Evolutionary conservation across 2,329 filamentous ascomycete genomes (phyloP), one percentile per base, ranked within the genome.

Genomic region (Claviceps spartinae): DNA sequence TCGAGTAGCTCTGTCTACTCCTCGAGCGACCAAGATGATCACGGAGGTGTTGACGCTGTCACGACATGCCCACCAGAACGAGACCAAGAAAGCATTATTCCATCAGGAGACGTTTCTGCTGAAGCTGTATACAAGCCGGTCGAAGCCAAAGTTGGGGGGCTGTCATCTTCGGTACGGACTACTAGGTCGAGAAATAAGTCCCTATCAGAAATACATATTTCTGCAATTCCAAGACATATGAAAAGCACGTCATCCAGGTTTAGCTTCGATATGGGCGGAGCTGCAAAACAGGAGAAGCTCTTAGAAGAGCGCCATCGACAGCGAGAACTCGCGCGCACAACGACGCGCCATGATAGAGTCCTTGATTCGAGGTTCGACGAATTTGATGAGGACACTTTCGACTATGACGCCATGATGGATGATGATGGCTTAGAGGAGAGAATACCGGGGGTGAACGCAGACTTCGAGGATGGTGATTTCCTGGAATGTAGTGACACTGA

Each of bases 221-320:
- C 75, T 6, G 72, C 75, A 1, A 55, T 83, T 37, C 81, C 80
- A 2, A 77, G 69, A 54, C 80, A 83, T 55, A 83, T 84, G 80
- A 84, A 83, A 66, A 89, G 85, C 63, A 86, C 83, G 11, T 86
- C 86, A 0, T 88, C 85, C 0, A 74, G 86, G 14, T 90, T 91
- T 62, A 90, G 86, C 60, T 91, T 91, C 60, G 86, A 90, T 60
- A 86, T 89, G 73, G 78, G 82, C 16, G 83, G 83, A 5, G 79
- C 79, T 5, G 84, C 84, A 14, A 76, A 79, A 54, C 75, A 82
- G 59, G 81, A 84, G 64, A 84, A 82, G 64, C 64, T 85, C 40
- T 69, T 89, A 42, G 87, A 88, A 63, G 86, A 88, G 58, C 77
- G 81, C 47, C 85, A 88, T 63, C 74, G 83, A 16, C 77, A 85